Evolutionary conservation across 768 basidiomycete genomes (phyloP).

Genomic region (Boletus pseudo-olivaceus): DNA sequence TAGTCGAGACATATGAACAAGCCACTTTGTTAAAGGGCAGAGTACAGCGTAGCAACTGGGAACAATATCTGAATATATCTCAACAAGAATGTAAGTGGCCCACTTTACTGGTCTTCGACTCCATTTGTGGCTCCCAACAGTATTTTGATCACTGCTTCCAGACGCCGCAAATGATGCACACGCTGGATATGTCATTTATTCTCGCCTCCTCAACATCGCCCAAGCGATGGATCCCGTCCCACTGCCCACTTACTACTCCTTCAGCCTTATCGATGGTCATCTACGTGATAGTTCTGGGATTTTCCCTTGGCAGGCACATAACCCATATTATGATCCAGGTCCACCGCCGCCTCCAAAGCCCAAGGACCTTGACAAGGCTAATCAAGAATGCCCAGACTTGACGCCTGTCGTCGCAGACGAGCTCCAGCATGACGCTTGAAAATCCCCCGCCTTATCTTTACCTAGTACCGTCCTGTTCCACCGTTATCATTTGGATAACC

Average conservation of each 20-base stretch:
- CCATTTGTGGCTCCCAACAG: neutral
- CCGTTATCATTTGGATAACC: neutral
- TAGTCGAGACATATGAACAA: slow-evolving; percentile 60
- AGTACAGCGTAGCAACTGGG: slow-evolving; percentile 70
- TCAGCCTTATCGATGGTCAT: slow-evolving; percentile 48
- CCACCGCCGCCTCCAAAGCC: slow-evolving; percentile 53
- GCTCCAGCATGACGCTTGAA: neutral
- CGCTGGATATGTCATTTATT: slow-evolving; percentile 55
- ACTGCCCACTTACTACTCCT: slow-evolving; percentile 47
- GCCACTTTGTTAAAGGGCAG: slow-evolving; percentile 54
- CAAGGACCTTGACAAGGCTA: slow-evolving; percentile 16
- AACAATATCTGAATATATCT: slow-evolving; percentile 37
- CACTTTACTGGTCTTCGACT: neutral
- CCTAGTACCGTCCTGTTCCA: neutral
- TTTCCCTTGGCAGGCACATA: slow-evolving; percentile 50
- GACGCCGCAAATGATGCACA: slow-evolving; percentile 75
- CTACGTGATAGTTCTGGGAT: slow-evolving; percentile 38
- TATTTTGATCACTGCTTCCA: slow-evolving; percentile 25
- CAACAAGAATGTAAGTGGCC: slow-evolving; percentile 60
- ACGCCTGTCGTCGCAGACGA: neutral
- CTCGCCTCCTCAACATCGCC: slow-evolving; percentile 43
- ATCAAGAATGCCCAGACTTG: neutral
- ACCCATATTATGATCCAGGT: slow-evolving; percentile 71
- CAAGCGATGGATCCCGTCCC: slow-evolving; percentile 32
- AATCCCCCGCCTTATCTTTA: neutral